These are phyloP conservation scores for Selaginella tamariscina DNA, from an alignment of 75 land plant genomes.

Conservation along the genomic window DNA sequence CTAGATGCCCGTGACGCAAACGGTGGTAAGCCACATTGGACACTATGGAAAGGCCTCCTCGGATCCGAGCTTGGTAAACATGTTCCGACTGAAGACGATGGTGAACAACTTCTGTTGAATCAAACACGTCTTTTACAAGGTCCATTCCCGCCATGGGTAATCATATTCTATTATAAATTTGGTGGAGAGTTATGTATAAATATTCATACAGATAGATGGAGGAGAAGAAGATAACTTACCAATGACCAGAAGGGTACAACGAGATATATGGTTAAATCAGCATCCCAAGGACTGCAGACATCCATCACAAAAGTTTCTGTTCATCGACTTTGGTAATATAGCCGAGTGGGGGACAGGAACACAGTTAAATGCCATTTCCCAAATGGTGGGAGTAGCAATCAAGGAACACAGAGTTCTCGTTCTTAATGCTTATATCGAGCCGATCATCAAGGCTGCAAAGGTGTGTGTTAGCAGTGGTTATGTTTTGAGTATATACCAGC, in stretches of 20 bases:
- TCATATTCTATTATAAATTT: no score
- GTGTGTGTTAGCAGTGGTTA: not conserved
- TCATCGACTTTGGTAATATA: not conserved
- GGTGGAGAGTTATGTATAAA: no score
- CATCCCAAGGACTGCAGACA: conserved; percentile 11
- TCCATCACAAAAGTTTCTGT: conserved; percentile 2
- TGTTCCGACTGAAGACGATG: conserved; percentile 8
- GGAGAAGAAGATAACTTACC: conserved; percentile 7
- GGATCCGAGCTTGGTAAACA: conserved; percentile 14
- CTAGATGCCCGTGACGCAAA: conserved; percentile 30
- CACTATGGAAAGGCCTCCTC: conserved; percentile 44
- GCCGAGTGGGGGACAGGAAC: not conserved
- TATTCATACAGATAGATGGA: not conserved
- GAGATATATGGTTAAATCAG: conserved; percentile 11
- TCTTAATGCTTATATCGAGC: not conserved
- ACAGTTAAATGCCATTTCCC: not conserved
- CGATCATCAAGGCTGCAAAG: conserved; percentile 12
- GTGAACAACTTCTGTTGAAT: conserved; percentile 16
- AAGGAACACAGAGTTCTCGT: conserved; percentile 5
- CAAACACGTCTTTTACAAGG: conserved; percentile 20
- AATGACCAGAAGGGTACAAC: not conserved
- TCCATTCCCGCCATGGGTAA: conserved; percentile 80
- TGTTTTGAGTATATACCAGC: no score
- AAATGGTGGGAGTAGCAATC: conserved; percentile 1
- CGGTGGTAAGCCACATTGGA: conserved; percentile 49